Evolutionary conservation across 2,329 filamentous ascomycete species (phyloP).

Genomic region (Pseudocercospora vitis): DNA sequence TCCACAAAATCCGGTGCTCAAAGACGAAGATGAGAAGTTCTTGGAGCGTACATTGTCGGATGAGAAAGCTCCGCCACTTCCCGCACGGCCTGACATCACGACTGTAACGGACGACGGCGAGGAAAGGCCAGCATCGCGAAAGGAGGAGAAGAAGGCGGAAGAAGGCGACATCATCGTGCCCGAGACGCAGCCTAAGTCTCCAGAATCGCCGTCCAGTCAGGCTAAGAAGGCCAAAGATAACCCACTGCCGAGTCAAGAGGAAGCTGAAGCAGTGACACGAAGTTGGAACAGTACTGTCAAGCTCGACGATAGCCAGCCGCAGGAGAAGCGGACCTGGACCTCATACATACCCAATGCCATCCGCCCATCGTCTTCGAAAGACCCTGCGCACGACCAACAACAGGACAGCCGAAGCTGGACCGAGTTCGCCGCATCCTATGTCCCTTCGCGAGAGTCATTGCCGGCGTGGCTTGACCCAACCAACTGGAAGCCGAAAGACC

Average conservation of each 20-base stretch:
- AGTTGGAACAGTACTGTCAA: constrained; percentile 28
- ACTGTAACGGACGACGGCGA: constrained; percentile 30
- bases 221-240: constrained; percentile 34
- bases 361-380: constrained; percentile 15
- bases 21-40: constrained; percentile 62
- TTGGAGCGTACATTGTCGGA: constrained; percentile 41
- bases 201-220: constrained; percentile 25
- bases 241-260: constrained; percentile 39
- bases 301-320: constrained; percentile 23
- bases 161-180: constrained; percentile 33
- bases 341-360: constrained; percentile 36
- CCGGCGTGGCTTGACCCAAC: constrained; percentile 26
- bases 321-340: constrained; percentile 40
- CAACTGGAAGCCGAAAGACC: constrained; percentile 30
- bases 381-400: not conserved
- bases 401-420: constrained; percentile 32
- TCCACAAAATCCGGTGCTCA: constrained; percentile 51
- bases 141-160: constrained; percentile 30
- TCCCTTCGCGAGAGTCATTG: constrained; percentile 29
- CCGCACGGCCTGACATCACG: constrained; percentile 20
- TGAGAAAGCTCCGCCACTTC: constrained; percentile 26
- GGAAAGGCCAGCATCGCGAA: constrained; percentile 24
- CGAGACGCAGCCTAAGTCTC: constrained; percentile 28
- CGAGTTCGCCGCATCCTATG: constrained; percentile 34
- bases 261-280: constrained; percentile 37